Evolutionary conservation across 768 basidiomycete species (phyloP), one percentile per base, ranked within the genome.

Genomic region (Collybia sordida): DNA sequence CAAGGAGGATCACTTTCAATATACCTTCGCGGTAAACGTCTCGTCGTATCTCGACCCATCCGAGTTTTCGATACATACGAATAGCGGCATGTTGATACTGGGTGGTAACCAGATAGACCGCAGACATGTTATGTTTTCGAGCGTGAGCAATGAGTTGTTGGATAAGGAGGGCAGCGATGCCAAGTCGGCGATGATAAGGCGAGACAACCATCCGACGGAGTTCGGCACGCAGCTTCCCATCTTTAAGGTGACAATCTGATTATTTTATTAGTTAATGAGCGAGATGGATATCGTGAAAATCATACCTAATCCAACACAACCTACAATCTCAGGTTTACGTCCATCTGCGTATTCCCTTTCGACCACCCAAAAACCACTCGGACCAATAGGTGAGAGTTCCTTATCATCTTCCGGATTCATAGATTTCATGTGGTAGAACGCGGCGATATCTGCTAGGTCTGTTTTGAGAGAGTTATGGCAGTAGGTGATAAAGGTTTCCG

Each of bases 321-420:
- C 60, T 7, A 64, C 56, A 14, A 62, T 53, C 27, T 58, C 56
- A 2, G 44, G 44, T 3, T 43, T 38, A 18, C 31, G 28, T 11
- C 39, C 11, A 35, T 58, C 49, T 3, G 55, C 51, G 3, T 44
- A 40, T 21, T 55, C 54, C n/a, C 49, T 51, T 28, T 52, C 63
- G 7, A 54, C 59, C 19, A 64, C 59, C 60, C 60, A 64, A 39
- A 64, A 64, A 6, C 45, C 63, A 9, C 55, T 59, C 3, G 54
- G 54, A 19, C 45, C 48, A 2, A 51, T 31, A 15, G 53, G 53
- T 12, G 39, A 18, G 6, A 54, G 24, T 4, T 38, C 38, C 9
- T 11, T 14, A 4, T 31, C 50, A 11, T 12, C 34, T 14, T 22
- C 41, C 1, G 40, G 36, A 8, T 28, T 15, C 1, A 28, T 22